phyloP scores from a whole-genome alignment of 805 yeast species.

The Candida vaughaniae region DNA sequence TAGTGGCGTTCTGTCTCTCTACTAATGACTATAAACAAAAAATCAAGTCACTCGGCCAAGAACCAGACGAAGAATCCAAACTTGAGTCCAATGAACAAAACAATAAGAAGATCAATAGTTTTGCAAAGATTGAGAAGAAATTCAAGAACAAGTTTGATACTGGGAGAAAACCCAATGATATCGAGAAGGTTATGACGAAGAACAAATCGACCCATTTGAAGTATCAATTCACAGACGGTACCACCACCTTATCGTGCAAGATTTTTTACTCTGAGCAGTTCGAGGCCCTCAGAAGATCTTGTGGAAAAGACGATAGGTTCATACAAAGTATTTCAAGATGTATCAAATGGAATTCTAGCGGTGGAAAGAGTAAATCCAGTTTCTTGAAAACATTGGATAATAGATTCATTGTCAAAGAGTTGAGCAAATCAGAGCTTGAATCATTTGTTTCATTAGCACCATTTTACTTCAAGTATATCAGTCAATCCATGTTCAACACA shows the following conservation, averaged over 20 bases:
- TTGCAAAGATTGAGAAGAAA: slow-evolving; percentile 41
- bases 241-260: slow-evolving; percentile 82
- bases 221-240: slow-evolving; percentile 87
- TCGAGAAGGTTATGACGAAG: slow-evolving; percentile 74
- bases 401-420: slow-evolving; percentile 83
- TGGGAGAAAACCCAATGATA: slow-evolving; percentile 25
- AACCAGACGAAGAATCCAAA: slow-evolving; percentile 9
- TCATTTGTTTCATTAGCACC: slow-evolving; percentile 96
- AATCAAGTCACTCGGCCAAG: slow-evolving; percentile 34
- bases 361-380: slow-evolving; percentile 96
- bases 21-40: slow-evolving; percentile 78
- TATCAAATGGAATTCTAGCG: slow-evolving; percentile 91
- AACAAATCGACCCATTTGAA: slow-evolving; percentile 86
- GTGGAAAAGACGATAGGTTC: slow-evolving; percentile 72
- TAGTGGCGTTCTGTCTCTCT: slow-evolving; percentile 89
- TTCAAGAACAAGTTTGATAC: slow-evolving; percentile 31
- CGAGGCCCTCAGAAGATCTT: slow-evolving; percentile 85
- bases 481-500: slow-evolving; percentile 92
- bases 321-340: slow-evolving; percentile 91
- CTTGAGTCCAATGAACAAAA: slow-evolving; percentile 18
- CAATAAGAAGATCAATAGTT: slow-evolving; percentile 34
- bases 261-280: slow-evolving; percentile 95
- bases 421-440: slow-evolving; percentile 84
- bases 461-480: slow-evolving; percentile 91
- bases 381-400: slow-evolving; percentile 91